A percentile compares a stretch with the other conserved stretches of the same genome.
phyloP scores from a whole-genome alignment of 2,329 filamentous ascomycete species.

The Talaromyces funiculosus region DNA sequence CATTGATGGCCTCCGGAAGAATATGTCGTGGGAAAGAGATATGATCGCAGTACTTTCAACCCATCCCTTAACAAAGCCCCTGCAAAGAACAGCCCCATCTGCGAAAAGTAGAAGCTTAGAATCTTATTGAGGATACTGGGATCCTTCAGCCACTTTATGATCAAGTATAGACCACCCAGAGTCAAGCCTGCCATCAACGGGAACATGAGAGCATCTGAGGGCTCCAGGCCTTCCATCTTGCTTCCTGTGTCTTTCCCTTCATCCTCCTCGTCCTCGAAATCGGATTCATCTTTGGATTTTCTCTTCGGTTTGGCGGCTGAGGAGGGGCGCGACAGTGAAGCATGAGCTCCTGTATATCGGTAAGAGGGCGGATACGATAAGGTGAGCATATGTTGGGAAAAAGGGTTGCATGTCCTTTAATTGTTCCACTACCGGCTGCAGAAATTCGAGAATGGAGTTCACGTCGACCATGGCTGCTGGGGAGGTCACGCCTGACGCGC shows the following conservation, averaged over 20 bases:
- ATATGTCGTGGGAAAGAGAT: conserved; percentile 72
- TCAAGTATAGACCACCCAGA: conserved; percentile 72
- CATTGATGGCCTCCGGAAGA: conserved; percentile 47
- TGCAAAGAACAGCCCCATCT: conserved; percentile 72
- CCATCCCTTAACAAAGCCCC: conserved; percentile 67
- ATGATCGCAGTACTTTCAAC: conserved; percentile 57
- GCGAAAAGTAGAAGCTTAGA: conserved; percentile 75
- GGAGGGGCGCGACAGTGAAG: conserved; percentile 74
- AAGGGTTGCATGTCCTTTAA: conserved; percentile 40
- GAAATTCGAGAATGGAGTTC: conserved; percentile 33
- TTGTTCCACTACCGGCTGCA: conserved; percentile 36
- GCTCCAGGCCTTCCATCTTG: conserved; percentile 62
- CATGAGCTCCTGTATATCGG: conserved; percentile 80
- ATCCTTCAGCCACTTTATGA: conserved; percentile 84
- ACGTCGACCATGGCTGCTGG: conserved; percentile 27
- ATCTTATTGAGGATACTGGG: conserved; percentile 75
- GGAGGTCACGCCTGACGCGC: not conserved
- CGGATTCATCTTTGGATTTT: conserved; percentile 11
- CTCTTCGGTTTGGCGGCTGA: conserved; percentile 64
- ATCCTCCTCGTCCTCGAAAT: conserved; percentile 31
- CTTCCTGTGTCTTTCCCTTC: conserved; percentile 51
- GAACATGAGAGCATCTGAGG: conserved; percentile 77
- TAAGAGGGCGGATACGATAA: conserved; percentile 65
- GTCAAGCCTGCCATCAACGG: conserved; percentile 69
- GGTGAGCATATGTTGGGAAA: conserved; percentile 55